These are phyloP conservation scores for Spatholobus suberectus DNA, from an alignment of 306 rosid genomes.

Conservation along the genomic window DNA sequence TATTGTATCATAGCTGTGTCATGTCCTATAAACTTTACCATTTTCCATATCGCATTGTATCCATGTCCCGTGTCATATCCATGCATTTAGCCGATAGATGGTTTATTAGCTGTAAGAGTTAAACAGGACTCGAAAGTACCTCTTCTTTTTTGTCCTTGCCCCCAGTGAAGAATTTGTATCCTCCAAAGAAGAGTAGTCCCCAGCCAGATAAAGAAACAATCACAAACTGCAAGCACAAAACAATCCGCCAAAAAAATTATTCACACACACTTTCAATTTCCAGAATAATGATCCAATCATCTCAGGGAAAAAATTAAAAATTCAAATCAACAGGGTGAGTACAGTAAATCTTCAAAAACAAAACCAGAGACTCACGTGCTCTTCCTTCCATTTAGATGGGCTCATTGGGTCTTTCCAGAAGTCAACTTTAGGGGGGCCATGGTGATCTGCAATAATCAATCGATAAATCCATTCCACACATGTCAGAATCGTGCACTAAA, in stretches of 20 bases:
- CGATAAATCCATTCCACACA: slow-evolving; percentile 18
- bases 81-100: neutral
- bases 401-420: slow-evolving; percentile 87
- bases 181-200: slow-evolving; percentile 70
- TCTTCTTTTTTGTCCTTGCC: slow-evolving; percentile 90
- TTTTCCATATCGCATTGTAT: neutral
- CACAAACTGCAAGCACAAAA: slow-evolving; percentile 72
- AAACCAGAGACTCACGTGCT: slow-evolving; percentile 75
- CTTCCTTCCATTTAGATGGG: slow-evolving; percentile 99
- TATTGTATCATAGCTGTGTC: neutral
- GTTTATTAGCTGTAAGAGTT: neutral
- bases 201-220: slow-evolving; percentile 81
- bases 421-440: slow-evolving; percentile 80
- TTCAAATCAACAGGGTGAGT: neutral
- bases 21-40: neutral
- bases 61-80: no score
- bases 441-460: slow-evolving; percentile 73
- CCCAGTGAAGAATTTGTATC: slow-evolving; percentile 69
- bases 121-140: slow-evolving; percentile 55
- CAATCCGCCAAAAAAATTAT: slow-evolving; percentile 40
- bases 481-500: neutral
- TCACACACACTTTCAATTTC: neutral
- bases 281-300: slow-evolving; percentile 14
- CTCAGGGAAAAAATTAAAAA: neutral
- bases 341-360: slow-evolving; percentile 24